Evolutionary conservation across 2,329 filamentous ascomycete genomes (phyloP).

Genomic region (Alternaria dauci): DNA sequence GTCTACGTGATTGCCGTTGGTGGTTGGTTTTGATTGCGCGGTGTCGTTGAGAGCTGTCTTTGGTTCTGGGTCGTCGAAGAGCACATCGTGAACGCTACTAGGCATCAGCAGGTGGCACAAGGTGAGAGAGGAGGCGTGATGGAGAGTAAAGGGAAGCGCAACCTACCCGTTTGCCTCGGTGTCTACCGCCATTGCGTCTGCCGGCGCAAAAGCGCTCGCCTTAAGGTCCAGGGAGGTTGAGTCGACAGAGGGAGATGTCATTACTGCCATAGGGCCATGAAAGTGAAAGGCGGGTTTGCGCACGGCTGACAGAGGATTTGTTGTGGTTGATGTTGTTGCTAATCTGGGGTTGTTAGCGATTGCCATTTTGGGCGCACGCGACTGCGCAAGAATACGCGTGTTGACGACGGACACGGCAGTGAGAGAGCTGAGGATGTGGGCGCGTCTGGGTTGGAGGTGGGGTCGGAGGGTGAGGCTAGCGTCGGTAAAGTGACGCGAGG

Average conservation of each 20-base stretch:
- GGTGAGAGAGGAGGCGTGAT: slow-evolving; percentile 21
- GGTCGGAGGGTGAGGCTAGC: slow-evolving; percentile 28
- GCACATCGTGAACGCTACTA: slow-evolving; percentile 45
- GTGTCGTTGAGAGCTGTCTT: slow-evolving; percentile 28
- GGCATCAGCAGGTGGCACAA: slow-evolving; percentile 23
- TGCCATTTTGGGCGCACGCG: slow-evolving; percentile 24
- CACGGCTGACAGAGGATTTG: slow-evolving; percentile 26
- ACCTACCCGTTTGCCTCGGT: slow-evolving; percentile 68
- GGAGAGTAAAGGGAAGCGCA: slow-evolving; percentile 30
- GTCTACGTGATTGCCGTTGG: slow-evolving; percentile 43
- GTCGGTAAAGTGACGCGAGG: slow-evolving; percentile 23
- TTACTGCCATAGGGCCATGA: slow-evolving; percentile 54
- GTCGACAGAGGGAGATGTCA: slow-evolving; percentile 50
- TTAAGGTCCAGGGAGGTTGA: slow-evolving; percentile 59
- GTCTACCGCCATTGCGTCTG: slow-evolving; percentile 63
- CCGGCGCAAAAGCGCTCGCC: slow-evolving; percentile 56
- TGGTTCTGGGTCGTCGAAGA: slow-evolving; percentile 45
- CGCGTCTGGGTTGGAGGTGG: slow-evolving; percentile 26
- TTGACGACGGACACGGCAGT: slow-evolving; percentile 13
- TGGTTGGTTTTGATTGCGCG: slow-evolving; percentile 34
- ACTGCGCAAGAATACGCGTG: slow-evolving; percentile 28
- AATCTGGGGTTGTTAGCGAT: slow-evolving; percentile 28
- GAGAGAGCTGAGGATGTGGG: slow-evolving; percentile 11
- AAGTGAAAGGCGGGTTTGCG: slow-evolving; percentile 34
- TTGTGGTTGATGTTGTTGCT: slow-evolving; percentile 19